Evolutionary conservation across 2,329 filamentous ascomycete species (phyloP), one percentile per base, ranked within the genome.

Genomic region (Exophiala phaeomuriformis): DNA sequence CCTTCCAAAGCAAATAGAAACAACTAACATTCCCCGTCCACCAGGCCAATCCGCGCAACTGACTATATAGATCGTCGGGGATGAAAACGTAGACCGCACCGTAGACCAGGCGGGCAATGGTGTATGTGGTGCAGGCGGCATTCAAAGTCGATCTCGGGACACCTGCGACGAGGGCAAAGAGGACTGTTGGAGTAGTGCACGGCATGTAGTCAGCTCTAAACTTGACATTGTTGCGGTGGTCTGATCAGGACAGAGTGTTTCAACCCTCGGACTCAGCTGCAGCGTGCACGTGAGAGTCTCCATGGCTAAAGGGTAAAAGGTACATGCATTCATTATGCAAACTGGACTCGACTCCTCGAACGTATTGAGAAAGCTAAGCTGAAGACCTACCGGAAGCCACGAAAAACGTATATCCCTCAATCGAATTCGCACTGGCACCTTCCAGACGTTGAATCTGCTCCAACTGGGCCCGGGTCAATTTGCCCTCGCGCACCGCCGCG

Each of bases 371-470:
- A 19, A 19, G 19, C 19, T 19, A 19, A 19, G 19, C 19, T 19
- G 19, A 7, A 10, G 7, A 55, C 55, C 47, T 45, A 57, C 55
- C 56, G 4, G 50, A 49, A n/a, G 62, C 65, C 0, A 64, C 59
- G 52, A 76, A 71, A 1, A 75, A 49, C 1, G 47, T 49, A 41
- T 46, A 60, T 4, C 52, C 55, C 19, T 72, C 75, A 1, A 76
- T 68, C 0, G 72, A 68, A 51, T 77, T 78, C 8, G 72, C 71
- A 55, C 74, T 71, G n/a, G 73, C 74, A 3, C 67, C 61, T 29
- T 77, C 72, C 56, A 71, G 69, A 31, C 75, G 71, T 47, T 67
- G 68, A 12, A 77, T 61, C 65, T 69, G 72, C 2, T 71, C 64
- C 10, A 77, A 65, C 55, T 73, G 70, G 28, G 53, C 57, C 36